Conservation (phyloP, 495 filamentous ascomycete genomes). For the Ramalina peruviana region DNA sequence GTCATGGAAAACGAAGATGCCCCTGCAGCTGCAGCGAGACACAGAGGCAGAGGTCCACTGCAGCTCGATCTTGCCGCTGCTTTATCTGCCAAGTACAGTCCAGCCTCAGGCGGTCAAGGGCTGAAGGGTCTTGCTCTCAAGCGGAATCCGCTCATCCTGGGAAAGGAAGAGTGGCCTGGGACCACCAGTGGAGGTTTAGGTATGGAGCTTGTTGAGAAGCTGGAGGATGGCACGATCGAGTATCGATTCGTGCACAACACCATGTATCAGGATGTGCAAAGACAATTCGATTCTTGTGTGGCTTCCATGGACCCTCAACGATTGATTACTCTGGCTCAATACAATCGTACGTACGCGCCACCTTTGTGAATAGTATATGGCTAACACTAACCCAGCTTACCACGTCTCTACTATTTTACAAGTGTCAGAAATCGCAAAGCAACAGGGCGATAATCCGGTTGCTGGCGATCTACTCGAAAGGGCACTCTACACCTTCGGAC, state of each 20-base stretch:
- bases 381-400: slow-evolving; percentile 36
- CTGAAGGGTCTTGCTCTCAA: slow-evolving; percentile 55
- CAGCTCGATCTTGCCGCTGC: slow-evolving; percentile 56
- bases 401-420: slow-evolving; percentile 88
- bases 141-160: slow-evolving; percentile 73
- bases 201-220: slow-evolving; percentile 58
- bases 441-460: slow-evolving; percentile 72
- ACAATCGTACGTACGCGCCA: slow-evolving; percentile 35
- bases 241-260: slow-evolving; percentile 65
- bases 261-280: slow-evolving; percentile 66
- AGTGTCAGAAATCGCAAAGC: slow-evolving; percentile 80
- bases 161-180: slow-evolving; percentile 83
- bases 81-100: slow-evolving; percentile 46
- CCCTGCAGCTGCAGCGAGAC: slow-evolving; percentile 24
- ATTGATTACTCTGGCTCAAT: slow-evolving; percentile 47
- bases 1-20: slow-evolving; percentile 49
- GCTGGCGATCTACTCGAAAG: slow-evolving; percentile 82
- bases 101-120: slow-evolving; percentile 42
- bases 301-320: slow-evolving; percentile 68
- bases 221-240: slow-evolving; percentile 35
- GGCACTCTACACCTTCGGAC: slow-evolving; percentile 83
- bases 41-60: slow-evolving; percentile 38
- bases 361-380: neutral
- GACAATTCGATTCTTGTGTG: slow-evolving; percentile 63
- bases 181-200: slow-evolving; percentile 66